These are phyloP conservation scores for Clonostachys sp. DNA, from an alignment of 2,329 filamentous ascomycete genomes.

Conservation along the genomic window DNA sequence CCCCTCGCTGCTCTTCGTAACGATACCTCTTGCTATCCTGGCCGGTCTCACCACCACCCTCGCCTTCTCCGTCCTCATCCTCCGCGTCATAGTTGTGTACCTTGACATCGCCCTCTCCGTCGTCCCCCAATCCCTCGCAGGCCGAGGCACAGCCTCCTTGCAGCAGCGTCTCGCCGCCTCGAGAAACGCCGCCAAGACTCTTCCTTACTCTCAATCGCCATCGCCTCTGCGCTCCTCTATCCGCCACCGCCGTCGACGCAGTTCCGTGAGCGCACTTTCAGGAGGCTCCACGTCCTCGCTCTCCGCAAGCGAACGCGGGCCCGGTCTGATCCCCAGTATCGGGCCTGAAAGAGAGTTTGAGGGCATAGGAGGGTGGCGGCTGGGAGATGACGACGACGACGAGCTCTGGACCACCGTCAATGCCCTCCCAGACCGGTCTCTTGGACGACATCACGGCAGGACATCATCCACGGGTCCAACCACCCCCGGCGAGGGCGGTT, in stretches of 20 bases:
- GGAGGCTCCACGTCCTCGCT: slow-evolving; percentile 22
- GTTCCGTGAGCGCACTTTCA: slow-evolving; percentile 20
- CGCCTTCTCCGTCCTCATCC: slow-evolving; percentile 55
- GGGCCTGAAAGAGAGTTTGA: slow-evolving; percentile 54
- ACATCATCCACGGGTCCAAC: slow-evolving; percentile 31
- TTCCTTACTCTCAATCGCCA: slow-evolving; percentile 4
- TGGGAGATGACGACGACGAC: slow-evolving; percentile 28
- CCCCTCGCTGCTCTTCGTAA: slow-evolving; percentile 58
- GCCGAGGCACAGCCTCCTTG: slow-evolving; percentile 20
- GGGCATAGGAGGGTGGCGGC: slow-evolving; percentile 51
- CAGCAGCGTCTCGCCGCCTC: slow-evolving; percentile 1
- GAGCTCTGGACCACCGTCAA: slow-evolving; percentile 45
- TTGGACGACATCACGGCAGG: slow-evolving; percentile 35
- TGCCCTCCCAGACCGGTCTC: slow-evolving; percentile 32
- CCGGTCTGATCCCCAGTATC: slow-evolving; percentile 39
- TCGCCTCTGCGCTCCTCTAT: slow-evolving; percentile 1
- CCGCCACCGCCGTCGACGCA: slow-evolving; percentile 24
- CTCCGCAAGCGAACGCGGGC: slow-evolving; percentile 24
- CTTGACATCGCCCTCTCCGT: slow-evolving; percentile 57
- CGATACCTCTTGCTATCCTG: slow-evolving; percentile 57
- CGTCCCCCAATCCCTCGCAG: slow-evolving; percentile 48
- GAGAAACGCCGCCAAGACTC: not conserved
- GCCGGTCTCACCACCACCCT: slow-evolving; percentile 60
- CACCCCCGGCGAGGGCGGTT: slow-evolving; percentile 32
- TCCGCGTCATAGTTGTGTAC: slow-evolving; percentile 58